Evolutionary conservation across 1,284 basidiomycete species (phyloP).

Genomic region (Pterulicium gracile): DNA sequence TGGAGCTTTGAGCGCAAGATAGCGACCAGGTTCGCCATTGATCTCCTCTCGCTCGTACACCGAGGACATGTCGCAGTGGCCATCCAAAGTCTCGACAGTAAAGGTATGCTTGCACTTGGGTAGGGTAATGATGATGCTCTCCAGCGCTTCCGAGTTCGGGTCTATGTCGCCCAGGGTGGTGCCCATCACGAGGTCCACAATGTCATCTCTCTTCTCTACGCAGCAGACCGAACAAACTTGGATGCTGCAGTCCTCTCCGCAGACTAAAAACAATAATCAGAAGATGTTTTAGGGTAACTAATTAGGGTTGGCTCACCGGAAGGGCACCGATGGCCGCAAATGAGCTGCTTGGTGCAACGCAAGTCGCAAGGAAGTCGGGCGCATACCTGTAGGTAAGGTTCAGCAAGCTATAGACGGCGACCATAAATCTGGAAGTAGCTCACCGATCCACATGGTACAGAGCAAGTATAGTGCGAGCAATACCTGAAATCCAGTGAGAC

Average conservation of each 20-base stretch:
- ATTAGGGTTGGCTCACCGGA: constrained; percentile 34
- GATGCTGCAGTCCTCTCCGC: constrained; percentile 50
- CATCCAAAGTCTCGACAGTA: constrained; percentile 64
- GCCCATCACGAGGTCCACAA: constrained; percentile 52
- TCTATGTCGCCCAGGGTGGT: constrained; percentile 40
- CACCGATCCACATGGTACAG: constrained; percentile 63
- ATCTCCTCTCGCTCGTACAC: constrained; percentile 33
- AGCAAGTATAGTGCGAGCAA: constrained; percentile 46
- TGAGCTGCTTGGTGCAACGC: constrained; percentile 34
- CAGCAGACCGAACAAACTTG: constrained; percentile 51
- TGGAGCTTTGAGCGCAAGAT: constrained; percentile 30
- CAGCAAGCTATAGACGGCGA: neutral
- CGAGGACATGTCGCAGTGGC: constrained; percentile 36
- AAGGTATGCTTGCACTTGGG: constrained; percentile 53
- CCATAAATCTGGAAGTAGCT: constrained; percentile 15
- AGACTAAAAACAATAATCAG: constrained; percentile 30
- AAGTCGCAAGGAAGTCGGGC: constrained; percentile 55
- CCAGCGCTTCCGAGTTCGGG: constrained; percentile 26
- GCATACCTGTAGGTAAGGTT: constrained; percentile 37
- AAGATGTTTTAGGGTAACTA: constrained; percentile 4
- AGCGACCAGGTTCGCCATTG: constrained; percentile 20
- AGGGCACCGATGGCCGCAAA: constrained; percentile 58
- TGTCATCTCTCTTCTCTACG: constrained; percentile 23
- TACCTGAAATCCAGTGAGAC: too few relatives aligned
- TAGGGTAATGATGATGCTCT: constrained; percentile 51